phyloP scores from a whole-genome alignment of 1,284 basidiomycete species.

The Earliella scabrosa region DNA sequence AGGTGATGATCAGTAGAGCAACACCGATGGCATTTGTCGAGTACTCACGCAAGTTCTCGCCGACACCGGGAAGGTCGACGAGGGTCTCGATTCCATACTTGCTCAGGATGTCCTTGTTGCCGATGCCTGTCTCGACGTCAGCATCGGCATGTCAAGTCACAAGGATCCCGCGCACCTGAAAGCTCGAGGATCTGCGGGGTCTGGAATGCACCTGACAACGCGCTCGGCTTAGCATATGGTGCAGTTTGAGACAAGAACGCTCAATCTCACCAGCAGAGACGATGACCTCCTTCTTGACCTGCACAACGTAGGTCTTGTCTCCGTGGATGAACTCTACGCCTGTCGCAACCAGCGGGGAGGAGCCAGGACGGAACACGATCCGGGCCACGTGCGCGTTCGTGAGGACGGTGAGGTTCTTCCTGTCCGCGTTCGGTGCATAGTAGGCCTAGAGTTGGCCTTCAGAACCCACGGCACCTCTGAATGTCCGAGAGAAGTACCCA shows the following conservation, averaged over 20 bases:
- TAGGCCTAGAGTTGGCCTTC: conserved; percentile 11
- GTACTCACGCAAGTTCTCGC: conserved; percentile 37
- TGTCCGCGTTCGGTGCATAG: conserved; percentile 2
- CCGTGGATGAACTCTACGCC: conserved; percentile 3
- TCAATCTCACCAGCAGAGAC: conserved; percentile 8
- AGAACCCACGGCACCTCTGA: too few relatives aligned
- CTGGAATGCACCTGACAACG: conserved; percentile 7
- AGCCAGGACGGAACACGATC: conserved; percentile 1
- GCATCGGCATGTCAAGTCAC: too few relatives aligned
- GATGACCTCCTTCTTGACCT: conserved; percentile 4
- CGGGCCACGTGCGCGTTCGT: conserved; percentile 11
- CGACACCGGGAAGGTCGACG: conserved; percentile 40
- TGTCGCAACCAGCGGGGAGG: conserved; percentile 4
- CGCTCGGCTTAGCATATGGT: too few relatives aligned
- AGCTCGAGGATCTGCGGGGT: conserved; percentile 35
- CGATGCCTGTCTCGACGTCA: conserved; percentile 41
- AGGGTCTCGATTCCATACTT: conserved; percentile 36
- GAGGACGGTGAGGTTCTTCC: conserved; percentile 19
- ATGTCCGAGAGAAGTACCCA: too few relatives aligned
- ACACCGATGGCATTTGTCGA: too few relatives aligned
- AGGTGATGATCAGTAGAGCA: too few relatives aligned
- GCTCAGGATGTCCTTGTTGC: conserved; percentile 33
- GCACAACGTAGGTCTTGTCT: not conserved
- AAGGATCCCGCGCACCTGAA: conserved; percentile 44
- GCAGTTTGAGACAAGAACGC: too few relatives aligned